Evolutionary conservation across 441 rosid genomes (phyloP).

Genomic region (Croton setiger): DNA sequence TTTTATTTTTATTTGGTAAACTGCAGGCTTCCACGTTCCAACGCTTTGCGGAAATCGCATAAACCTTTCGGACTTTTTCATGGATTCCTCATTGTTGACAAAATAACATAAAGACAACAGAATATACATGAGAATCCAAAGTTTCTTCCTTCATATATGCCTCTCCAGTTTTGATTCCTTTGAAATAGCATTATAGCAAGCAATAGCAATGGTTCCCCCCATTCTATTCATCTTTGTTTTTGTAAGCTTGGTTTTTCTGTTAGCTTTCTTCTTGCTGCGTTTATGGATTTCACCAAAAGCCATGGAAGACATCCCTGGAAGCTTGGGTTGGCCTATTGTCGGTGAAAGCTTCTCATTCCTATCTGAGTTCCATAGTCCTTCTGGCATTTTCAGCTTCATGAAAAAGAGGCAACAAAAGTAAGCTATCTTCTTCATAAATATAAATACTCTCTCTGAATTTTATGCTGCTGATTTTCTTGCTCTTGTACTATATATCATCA

Average conservation of each 20-base stretch:
- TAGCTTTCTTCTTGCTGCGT: conserved; percentile 25
- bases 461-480: neutral
- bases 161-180: neutral
- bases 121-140: conserved; percentile 11
- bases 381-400: conserved; percentile 57
- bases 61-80: neutral
- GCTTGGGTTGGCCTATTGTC: conserved; percentile 55
- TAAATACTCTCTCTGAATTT: neutral
- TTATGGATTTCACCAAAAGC: conserved; percentile 43
- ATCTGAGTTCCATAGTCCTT: conserved; percentile 48
- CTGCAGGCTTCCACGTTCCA: neutral
- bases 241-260: conserved; percentile 21
- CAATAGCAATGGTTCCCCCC: conserved; percentile 37
- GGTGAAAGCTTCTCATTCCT: conserved; percentile 61
- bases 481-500: neutral
- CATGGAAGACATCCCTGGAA: conserved; percentile 53
- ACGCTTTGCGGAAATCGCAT: neutral
- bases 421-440: neutral
- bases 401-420: conserved; percentile 53
- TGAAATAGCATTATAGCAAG: neutral
- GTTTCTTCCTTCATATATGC: neutral
- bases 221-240: conserved; percentile 26
- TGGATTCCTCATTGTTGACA: neutral
- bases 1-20: no score
- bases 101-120: conserved; percentile 1